phyloP scores from a whole-genome alignment of 2,329 filamentous ascomycete species.

The Huntiella bhutanensis region DNA sequence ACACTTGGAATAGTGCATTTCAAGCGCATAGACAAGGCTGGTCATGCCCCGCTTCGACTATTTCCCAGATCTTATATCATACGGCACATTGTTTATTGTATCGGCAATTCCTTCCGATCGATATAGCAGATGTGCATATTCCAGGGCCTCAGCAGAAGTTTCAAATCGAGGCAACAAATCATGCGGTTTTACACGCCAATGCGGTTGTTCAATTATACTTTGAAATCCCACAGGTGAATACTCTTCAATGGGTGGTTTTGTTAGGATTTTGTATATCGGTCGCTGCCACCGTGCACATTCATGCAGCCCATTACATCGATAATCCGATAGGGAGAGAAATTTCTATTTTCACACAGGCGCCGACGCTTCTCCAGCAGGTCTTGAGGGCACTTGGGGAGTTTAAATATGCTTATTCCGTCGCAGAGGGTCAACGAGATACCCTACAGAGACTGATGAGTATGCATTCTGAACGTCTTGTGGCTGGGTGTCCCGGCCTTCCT shows the following conservation, averaged over 20 bases:
- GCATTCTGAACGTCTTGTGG: slow-evolving; percentile 55
- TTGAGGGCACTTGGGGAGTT: slow-evolving; percentile 65
- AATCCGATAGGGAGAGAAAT: slow-evolving; percentile 27
- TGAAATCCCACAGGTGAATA: slow-evolving; percentile 52
- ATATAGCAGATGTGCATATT: slow-evolving; percentile 61
- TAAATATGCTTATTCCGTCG: slow-evolving; percentile 53
- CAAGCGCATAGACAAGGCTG: slow-evolving; percentile 53
- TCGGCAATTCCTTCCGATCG: slow-evolving; percentile 68
- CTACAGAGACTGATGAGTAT: slow-evolving; percentile 59
- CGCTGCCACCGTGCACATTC: slow-evolving; percentile 73
- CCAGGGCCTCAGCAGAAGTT: slow-evolving; percentile 75
- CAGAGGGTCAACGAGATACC: slow-evolving; percentile 64
- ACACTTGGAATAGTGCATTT: slow-evolving; percentile 70
- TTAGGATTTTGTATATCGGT: slow-evolving; percentile 76
- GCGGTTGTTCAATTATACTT: slow-evolving; percentile 70
- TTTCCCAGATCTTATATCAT: slow-evolving; percentile 77
- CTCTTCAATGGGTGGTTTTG: slow-evolving; percentile 71
- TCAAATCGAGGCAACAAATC: slow-evolving; percentile 80
- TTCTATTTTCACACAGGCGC: slow-evolving; percentile 42
- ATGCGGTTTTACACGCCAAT: slow-evolving; percentile 74
- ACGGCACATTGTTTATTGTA: slow-evolving; percentile 75
- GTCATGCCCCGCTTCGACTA: slow-evolving; percentile 54
- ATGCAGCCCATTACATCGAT: slow-evolving; percentile 61
- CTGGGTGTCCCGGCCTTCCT: slow-evolving; percentile 12
- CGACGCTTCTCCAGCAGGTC: slow-evolving; percentile 56